Evolutionary conservation across 768 basidiomycete species (phyloP).

Genomic region (Russula dissimulans): DNA sequence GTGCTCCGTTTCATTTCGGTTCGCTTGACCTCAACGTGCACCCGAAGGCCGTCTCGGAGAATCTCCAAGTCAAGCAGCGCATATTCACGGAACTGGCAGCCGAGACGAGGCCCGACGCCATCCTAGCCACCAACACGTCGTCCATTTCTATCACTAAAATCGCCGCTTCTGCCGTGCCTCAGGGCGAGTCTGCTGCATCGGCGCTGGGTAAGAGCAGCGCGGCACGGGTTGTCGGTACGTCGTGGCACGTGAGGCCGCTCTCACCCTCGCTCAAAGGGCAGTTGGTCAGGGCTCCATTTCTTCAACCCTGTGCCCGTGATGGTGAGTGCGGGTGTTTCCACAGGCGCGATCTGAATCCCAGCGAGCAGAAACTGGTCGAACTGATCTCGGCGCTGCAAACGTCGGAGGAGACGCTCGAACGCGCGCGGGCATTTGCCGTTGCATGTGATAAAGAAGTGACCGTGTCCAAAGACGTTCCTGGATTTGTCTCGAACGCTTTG

Average conservation of each 20-base stretch:
- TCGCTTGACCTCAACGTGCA: neutral
- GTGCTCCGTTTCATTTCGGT: neutral
- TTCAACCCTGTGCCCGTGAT: slow-evolving; percentile 97
- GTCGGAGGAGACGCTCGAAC: slow-evolving; percentile 59
- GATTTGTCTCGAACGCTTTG: slow-evolving; percentile 90
- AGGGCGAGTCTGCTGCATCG: slow-evolving; percentile 47
- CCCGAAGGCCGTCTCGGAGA: slow-evolving; percentile 79
- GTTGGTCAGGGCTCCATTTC: slow-evolving; percentile 66
- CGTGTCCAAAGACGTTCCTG: slow-evolving; percentile 84
- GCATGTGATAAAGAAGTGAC: slow-evolving; percentile 95
- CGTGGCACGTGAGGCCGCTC: neutral
- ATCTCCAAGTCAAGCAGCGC: slow-evolving; percentile 62
- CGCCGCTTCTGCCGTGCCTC: slow-evolving; percentile 64
- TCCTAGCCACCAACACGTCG: slow-evolving; percentile 89
- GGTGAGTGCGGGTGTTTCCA: slow-evolving; percentile 37
- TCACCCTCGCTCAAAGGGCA: neutral
- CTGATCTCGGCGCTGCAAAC: slow-evolving; percentile 92
- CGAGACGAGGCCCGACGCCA: slow-evolving; percentile 60
- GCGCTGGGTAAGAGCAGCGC: slow-evolving; percentile 55
- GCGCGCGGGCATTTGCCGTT: slow-evolving; percentile 71
- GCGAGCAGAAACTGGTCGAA: slow-evolving; percentile 74
- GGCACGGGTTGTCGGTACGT: slow-evolving; percentile 71
- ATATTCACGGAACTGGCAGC: slow-evolving; percentile 67
- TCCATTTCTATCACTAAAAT: slow-evolving; percentile 94
- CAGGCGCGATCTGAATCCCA: neutral